Base-by-base conservation (phyloP, 2,329 filamentous ascomycete genomes). In the Aspergillus candidus region DNA sequence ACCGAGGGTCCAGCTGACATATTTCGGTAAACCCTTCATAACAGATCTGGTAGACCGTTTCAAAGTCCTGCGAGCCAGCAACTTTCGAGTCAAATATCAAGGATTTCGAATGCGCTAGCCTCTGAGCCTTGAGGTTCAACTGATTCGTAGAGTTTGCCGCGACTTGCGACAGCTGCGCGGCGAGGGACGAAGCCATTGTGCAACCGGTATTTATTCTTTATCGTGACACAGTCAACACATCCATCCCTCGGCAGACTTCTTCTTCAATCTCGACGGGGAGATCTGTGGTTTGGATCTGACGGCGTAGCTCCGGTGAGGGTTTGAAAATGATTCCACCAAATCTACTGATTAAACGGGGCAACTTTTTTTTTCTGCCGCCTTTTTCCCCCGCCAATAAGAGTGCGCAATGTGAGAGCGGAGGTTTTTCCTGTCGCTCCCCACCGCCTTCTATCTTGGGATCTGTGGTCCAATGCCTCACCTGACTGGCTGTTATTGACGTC, bases 91-190 rank as follows among this genome's bases (percentile, higher is more conserved):
- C 90, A 72, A 94, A 98, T 47, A 99, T 87, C 49, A 99, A 73
- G 41, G 93, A 98, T 68, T 96, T 91, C 53, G 88, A 88, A 71
- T 98, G 93, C 51, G 88, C 82, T 49, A 86, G 81, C 69, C 89
- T 91, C 72, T 96, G 89, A 59, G 90, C 88, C 71, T 94, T 95
- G 57, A 95, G 78, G 65, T 97, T 88, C 60, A 97, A 80, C 56
- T 91, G 85, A 63, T 90, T 84, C 57, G 90, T 94, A 58, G 88
- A 94, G 61, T 86, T 87, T 54, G 86, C 83, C 57, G 90, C 88
- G 63, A 98, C 90, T 65, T 88, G 83, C 74, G 90, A 88, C 73
- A 99, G 76, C 78, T 98, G 94, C 73, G 88, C 83, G 70, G 91
- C 86, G 57, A 99, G 84, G 63, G 88, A 84, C 49, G 89, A 88